Conservation (phyloP, 345 rosid genomes). For the Eucalyptus paniculata region DNA sequence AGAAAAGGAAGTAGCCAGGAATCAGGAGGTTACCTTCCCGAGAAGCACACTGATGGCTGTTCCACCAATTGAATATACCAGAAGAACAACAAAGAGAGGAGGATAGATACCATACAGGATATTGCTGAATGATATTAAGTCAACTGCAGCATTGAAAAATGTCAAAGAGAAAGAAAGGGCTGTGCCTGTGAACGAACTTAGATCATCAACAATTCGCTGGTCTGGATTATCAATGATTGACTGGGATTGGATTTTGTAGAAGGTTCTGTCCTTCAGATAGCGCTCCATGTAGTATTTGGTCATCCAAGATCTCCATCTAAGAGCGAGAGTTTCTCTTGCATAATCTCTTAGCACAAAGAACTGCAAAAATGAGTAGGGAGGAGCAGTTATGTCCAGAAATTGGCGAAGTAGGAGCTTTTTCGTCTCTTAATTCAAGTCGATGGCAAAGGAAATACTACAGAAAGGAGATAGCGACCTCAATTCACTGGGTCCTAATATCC, state of each 20-base stretch:
- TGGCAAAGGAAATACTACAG: background rate
- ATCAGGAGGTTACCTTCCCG: constrained; percentile 50
- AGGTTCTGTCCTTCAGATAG: constrained; percentile 55
- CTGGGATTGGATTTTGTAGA: constrained; percentile 92
- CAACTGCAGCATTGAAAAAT: constrained; percentile 72
- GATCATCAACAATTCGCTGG: constrained; percentile 90
- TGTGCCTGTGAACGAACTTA: constrained; percentile 80
- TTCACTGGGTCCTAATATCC: background rate
- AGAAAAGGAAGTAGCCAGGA: background rate
- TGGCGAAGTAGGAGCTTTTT: background rate
- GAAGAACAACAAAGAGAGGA: constrained; percentile 69
- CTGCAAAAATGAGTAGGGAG: constrained; percentile 20
- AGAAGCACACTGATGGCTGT: constrained; percentile 74
- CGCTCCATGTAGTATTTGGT: constrained; percentile 80
- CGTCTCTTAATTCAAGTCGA: background rate
- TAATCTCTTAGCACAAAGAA: constrained; percentile 89
- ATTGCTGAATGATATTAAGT: constrained; percentile 91
- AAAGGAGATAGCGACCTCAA: background rate
- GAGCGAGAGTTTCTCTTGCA: constrained; percentile 65
- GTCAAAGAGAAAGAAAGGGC: constrained; percentile 83
- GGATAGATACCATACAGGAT: constrained; percentile 89
- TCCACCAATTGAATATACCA: constrained; percentile 79
- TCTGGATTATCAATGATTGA: constrained; percentile 91
- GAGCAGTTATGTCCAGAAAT: background rate
- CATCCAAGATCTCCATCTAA: constrained; percentile 99